Evolutionary conservation across 2,329 filamentous ascomycete species (phyloP).

Genomic region (Penicillium sp.): DNA sequence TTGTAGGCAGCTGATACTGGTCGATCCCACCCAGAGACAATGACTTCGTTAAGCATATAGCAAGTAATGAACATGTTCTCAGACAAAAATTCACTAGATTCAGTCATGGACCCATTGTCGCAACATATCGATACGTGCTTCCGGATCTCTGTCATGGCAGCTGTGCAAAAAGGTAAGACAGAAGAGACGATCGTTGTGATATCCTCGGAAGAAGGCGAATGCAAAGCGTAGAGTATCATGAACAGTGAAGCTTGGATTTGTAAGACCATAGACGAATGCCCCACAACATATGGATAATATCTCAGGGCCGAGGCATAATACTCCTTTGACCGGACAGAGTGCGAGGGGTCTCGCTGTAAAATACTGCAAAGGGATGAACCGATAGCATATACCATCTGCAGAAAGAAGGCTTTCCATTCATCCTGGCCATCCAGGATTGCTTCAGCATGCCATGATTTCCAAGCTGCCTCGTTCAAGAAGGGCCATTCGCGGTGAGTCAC

Average conservation of each 20-base stretch:
- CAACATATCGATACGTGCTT: constrained; percentile 18
- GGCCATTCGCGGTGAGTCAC: constrained; percentile 31
- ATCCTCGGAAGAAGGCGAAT: constrained; percentile 30
- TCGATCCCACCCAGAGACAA: constrained; percentile 30
- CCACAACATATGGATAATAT: constrained; percentile 31
- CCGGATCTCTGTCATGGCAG: constrained; percentile 27
- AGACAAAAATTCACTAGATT: constrained; percentile 16
- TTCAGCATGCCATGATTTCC: constrained; percentile 26
- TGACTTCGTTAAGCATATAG: constrained; percentile 32
- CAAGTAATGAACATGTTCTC: constrained; percentile 32
- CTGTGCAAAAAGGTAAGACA: constrained; percentile 29
- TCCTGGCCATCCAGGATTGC: constrained; percentile 12
- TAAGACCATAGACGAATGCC: constrained; percentile 26
- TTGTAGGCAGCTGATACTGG: constrained; percentile 28
- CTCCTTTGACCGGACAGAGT: constrained; percentile 24
- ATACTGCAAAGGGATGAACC: constrained; percentile 27
- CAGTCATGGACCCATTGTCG: constrained; percentile 11
- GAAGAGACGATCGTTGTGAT: constrained; percentile 28
- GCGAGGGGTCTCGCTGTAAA: constrained; percentile 23
- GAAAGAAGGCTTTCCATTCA: constrained; percentile 29
- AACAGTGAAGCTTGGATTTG: constrained; percentile 31
- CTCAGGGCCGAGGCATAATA: constrained; percentile 26
- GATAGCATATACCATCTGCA: constrained; percentile 31
- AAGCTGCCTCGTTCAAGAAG: constrained; percentile 25
- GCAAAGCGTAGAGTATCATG: constrained; percentile 29